These are phyloP conservation scores for Dujonia santamariae DNA, from an alignment of 1,139 yeast species.

Conservation along the genomic window DNA sequence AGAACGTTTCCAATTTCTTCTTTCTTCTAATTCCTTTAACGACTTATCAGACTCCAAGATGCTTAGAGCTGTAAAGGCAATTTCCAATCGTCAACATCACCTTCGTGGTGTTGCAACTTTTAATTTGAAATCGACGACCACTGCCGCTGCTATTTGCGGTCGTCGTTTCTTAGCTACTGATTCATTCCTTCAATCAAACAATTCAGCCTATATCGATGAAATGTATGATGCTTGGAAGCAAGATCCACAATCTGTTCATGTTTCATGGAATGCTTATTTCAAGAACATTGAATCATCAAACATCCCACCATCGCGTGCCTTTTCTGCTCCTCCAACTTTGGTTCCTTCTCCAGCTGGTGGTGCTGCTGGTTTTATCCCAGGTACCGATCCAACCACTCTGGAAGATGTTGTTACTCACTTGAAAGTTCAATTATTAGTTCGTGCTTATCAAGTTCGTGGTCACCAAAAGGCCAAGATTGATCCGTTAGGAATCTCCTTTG, in stretches of 20 bases:
- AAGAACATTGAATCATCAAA: constrained; percentile 75
- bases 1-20: too few relatives aligned
- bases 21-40: too few relatives aligned
- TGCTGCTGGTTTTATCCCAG: constrained; percentile 56
- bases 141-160: neutral
- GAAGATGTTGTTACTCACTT: constrained; percentile 83
- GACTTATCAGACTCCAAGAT: too few relatives aligned
- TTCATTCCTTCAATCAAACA: constrained; percentile 77
- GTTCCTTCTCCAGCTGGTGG: constrained; percentile 77
- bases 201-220: constrained; percentile 93
- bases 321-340: constrained; percentile 85
- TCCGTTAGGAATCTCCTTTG: constrained; percentile 88
- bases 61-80: constrained; percentile 10
- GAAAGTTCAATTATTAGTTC: constrained; percentile 92
- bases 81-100: constrained; percentile 5
- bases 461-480: constrained; percentile 94
- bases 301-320: constrained; percentile 74
- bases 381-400: constrained; percentile 32
- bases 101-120: neutral
- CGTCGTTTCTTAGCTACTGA: constrained; percentile 43
- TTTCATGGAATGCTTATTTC: constrained; percentile 96
- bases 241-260: constrained; percentile 89
- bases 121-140: neutral
- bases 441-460: constrained; percentile 99
- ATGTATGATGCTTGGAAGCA: constrained; percentile 94